Evolutionary conservation across 2,329 filamentous ascomycete genomes (phyloP).

Genomic region (Colletotrichum sojae): DNA sequence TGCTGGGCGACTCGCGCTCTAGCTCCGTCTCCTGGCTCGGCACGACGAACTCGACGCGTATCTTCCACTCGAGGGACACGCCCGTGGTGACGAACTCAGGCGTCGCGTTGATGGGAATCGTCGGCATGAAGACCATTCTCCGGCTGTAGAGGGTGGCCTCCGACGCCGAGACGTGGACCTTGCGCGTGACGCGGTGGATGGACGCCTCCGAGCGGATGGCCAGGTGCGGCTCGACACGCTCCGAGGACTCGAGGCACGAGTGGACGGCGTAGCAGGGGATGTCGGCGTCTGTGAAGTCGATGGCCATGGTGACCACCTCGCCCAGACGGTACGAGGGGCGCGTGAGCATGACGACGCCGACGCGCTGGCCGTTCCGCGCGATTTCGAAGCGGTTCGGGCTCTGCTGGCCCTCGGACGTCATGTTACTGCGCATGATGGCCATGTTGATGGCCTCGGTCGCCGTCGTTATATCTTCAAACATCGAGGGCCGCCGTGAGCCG

Average conservation of each 20-base stretch:
- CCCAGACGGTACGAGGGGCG: conserved; percentile 91
- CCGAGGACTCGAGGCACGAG: conserved; percentile 86
- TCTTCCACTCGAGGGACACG: conserved; percentile 88
- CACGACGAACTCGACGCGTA: conserved; percentile 94
- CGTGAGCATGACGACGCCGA: conserved; percentile 90
- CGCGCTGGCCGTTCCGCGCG: conserved; percentile 89
- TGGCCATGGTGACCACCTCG: conserved; percentile 85
- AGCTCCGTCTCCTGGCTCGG: conserved; percentile 55
- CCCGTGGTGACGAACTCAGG: conserved; percentile 94
- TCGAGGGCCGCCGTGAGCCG: conserved; percentile 69
- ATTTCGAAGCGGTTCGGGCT: conserved; percentile 97
- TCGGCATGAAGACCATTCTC: conserved; percentile 83
- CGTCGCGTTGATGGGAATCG: conserved; percentile 86
- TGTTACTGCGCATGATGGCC: conserved; percentile 87
- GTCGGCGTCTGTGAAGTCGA: conserved; percentile 85
- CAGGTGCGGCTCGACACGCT: conserved; percentile 84
- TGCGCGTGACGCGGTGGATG: conserved; percentile 88
- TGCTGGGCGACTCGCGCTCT: conserved; percentile 39
- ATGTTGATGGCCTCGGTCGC: conserved; percentile 92
- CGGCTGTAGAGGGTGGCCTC: conserved; percentile 88
- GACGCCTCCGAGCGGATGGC: conserved; percentile 89
- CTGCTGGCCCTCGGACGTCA: conserved; percentile 76
- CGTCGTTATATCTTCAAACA: conserved; percentile 69
- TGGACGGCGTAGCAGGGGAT: conserved; percentile 90
- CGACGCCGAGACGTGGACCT: conserved; percentile 81